Conservation (phyloP, 352 stramenopile species). For the Phytophthora sojae region DNA sequence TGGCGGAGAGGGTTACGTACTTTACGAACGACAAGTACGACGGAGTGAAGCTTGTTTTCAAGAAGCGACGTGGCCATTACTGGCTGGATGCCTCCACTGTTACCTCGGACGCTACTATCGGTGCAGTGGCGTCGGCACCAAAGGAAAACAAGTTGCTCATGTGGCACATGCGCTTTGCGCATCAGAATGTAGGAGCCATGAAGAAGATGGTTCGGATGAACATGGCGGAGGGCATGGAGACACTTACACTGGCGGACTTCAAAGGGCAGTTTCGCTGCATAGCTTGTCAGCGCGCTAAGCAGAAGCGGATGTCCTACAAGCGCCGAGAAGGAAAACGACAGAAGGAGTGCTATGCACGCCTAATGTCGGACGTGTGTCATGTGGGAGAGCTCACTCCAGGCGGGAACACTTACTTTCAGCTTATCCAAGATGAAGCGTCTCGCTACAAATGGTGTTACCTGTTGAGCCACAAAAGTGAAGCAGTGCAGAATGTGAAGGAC, state of each 20-base stretch:
- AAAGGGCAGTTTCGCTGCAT: no score
- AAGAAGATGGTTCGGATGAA: conserved; percentile 3
- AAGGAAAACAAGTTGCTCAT: not conserved
- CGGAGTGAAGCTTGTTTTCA: not conserved
- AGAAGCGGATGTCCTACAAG: conserved; percentile 1
- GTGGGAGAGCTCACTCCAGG: not conserved
- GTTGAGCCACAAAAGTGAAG: conserved; percentile 10
- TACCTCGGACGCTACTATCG: not conserved
- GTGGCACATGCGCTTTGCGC: conserved; percentile 1
- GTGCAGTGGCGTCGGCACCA: not conserved
- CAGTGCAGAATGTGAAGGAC: conserved; percentile 1
- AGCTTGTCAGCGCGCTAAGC: not conserved
- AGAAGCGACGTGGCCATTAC: conserved; percentile 1
- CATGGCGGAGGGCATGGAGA: not conserved
- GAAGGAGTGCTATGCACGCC: not conserved
- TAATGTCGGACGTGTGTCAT: conserved; percentile 5
- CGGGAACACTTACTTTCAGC: conserved; percentile 2
- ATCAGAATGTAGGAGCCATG: not conserved
- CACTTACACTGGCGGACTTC: no score
- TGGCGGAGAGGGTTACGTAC: not conserved
- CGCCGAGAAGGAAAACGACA: not conserved
- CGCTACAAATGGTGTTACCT: conserved; percentile 17
- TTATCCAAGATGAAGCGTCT: conserved; percentile 17
- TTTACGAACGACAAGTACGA: not conserved
- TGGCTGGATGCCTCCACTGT: not conserved